These are phyloP conservation scores for Mrakia blollopis DNA, from an alignment of 768 basidiomycete species.

Conservation along the genomic window DNA sequence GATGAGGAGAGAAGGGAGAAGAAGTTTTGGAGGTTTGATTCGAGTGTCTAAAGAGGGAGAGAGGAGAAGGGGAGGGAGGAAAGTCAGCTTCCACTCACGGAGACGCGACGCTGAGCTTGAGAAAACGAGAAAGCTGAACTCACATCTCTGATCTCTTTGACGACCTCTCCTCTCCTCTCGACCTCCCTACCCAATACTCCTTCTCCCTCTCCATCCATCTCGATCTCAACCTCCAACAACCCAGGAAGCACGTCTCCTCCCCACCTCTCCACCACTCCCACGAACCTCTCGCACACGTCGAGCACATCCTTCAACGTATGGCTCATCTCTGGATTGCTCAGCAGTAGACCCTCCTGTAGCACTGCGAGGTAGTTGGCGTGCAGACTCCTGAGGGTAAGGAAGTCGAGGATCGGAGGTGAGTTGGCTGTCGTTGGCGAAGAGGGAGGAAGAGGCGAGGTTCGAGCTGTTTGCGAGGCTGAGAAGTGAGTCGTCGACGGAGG, in stretches of 20 bases:
- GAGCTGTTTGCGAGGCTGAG: background rate
- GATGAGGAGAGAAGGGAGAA: slow-evolving; percentile 5
- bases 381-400: slow-evolving; percentile 74
- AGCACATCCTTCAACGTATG: slow-evolving; percentile 65
- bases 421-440: background rate
- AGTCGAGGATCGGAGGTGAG: slow-evolving; percentile 56
- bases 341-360: slow-evolving; percentile 69
- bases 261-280: slow-evolving; percentile 86
- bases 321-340: slow-evolving; percentile 62
- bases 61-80: background rate
- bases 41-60: background rate
- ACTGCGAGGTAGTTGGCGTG: slow-evolving; percentile 77
- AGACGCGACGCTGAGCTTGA: background rate
- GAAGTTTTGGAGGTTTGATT: background rate
- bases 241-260: slow-evolving; percentile 84
- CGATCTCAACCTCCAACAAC: slow-evolving; percentile 60
- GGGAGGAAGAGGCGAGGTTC: background rate
- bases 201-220: slow-evolving; percentile 3
- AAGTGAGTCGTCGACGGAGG: background rate
- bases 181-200: slow-evolving; percentile 22
- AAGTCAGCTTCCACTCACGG: background rate
- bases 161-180: slow-evolving; percentile 22
- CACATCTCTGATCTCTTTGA: slow-evolving; percentile 18
- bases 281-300: slow-evolving; percentile 77
- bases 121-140: background rate